Evolutionary conservation across 108 stramenopile species (phyloP).

Genomic region (Pseudonitzschia multiseries): DNA sequence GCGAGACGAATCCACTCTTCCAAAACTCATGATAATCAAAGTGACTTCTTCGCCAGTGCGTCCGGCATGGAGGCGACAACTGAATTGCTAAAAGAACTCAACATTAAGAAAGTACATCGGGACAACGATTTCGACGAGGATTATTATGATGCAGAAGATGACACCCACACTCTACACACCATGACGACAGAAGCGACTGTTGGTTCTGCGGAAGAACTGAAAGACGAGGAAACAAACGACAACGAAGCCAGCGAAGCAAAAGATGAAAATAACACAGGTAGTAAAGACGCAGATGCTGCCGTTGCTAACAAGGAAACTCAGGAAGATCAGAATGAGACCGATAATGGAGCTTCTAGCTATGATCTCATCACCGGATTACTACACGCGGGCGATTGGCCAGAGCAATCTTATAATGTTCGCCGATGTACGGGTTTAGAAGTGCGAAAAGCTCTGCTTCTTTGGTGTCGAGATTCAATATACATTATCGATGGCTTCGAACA

Average conservation of each 20-base stretch:
- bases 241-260: conserved; percentile 21
- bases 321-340: conserved; percentile 43
- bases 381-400: conserved; percentile 83
- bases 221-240: not conserved
- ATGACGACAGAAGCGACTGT: conserved; percentile 27
- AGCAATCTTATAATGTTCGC: conserved; percentile 82
- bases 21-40: conserved; percentile 1
- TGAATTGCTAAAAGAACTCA: conserved; percentile 76
- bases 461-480: conserved; percentile 80
- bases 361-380: conserved; percentile 84
- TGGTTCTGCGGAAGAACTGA: conserved; percentile 10
- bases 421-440: conserved; percentile 90
- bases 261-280: not conserved
- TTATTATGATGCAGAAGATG: conserved; percentile 61
- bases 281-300: conserved; percentile 1
- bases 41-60: conserved; percentile 27
- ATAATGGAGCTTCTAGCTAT: conserved; percentile 71
- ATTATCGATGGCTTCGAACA: conserved; percentile 90
- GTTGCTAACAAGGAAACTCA: conserved; percentile 24
- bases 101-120: conserved; percentile 42
- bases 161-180: conserved; percentile 31
- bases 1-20: not conserved
- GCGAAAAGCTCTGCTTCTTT: conserved; percentile 76
- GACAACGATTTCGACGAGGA: conserved; percentile 61
- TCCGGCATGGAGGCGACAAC: conserved; percentile 75